Evolutionary conservation across 208 protist species (phyloP), one percentile per base, ranked within the genome.

Genomic region (Crithidia sp.): DNA sequence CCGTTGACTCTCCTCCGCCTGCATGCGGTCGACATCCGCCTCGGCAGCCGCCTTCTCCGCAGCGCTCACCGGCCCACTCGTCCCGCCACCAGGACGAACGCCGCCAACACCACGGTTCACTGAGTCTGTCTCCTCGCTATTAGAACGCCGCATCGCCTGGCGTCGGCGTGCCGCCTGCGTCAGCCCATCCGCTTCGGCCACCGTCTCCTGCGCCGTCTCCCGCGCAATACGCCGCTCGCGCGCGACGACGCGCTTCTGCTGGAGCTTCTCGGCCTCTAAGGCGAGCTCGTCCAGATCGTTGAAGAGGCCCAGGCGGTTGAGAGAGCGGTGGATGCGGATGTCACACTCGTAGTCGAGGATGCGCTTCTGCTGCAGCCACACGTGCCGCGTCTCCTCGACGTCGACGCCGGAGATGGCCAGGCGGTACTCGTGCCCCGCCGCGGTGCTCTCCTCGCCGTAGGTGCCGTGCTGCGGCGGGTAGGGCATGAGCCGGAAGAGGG

Each of bases 331-430:
- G 13, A 96, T 73, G 19, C 89, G 89, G 16, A 95, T 76, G 67
- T 94, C 91, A 61, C 89, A 96, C 76, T 96, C 92, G 67, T 94
- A 96, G 53, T 96, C 92, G 0, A 96, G 69, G 9, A 86, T 85
- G 36, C 83, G 83, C 71, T 94, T 94, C 71, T 94, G 88, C 36
- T 72, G 85, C 41, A 83, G 71, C 92, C 92, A 96, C 69, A 89
- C 85, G 44, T 87, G 75, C 5, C 77, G 80, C 67, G 81, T 72
- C 67, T 95, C 92, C 63, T 92, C 90, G 40, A 73, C 78, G 54
- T 95, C 88, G 5, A 88, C 83, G 54, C 88, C 80, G 39, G 81
- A 89, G 74, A 95, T 89, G 69, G 79, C 82, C 28, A 95, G 82
- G 16, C 88, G 82, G 74, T 92, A 91, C 76, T 91, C 86, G 71